A percentile compares a stretch with the other conserved stretches of the same genome.
phyloP scores from a whole-genome alignment of 495 filamentous ascomycete genomes.

The Schizothecium vesticola region DNA sequence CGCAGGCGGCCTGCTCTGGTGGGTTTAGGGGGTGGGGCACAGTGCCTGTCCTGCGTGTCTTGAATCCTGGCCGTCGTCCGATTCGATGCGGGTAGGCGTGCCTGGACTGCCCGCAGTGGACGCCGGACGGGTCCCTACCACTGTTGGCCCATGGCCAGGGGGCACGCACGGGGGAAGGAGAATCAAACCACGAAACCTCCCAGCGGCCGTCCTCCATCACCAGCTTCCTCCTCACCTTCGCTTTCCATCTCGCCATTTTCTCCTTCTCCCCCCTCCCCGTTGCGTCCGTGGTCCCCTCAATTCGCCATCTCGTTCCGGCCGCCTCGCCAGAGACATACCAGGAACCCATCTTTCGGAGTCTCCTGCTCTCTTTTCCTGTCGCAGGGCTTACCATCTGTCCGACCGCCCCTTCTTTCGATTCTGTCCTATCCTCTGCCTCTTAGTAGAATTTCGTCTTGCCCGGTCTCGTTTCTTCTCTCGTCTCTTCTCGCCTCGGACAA shows the following conservation, averaged over 20 bases:
- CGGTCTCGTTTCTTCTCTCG: conserved; percentile 2
- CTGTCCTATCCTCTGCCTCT: conserved; percentile 3
- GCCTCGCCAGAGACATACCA: conserved; percentile 2
- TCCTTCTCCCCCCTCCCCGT: conserved; percentile 31
- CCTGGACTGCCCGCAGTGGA: background rate
- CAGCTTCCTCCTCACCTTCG: conserved; percentile 26
- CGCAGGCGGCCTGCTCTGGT: conserved; percentile 9
- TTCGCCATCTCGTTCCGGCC: conserved; percentile 10
- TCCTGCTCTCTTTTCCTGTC: conserved; percentile 10
- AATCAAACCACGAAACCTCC: conserved; percentile 20
- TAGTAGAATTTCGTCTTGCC: conserved; percentile 12
- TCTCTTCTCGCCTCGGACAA: conserved; percentile 7
- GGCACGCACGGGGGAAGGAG: conserved; percentile 2
- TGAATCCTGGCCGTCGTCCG: conserved; percentile 22
- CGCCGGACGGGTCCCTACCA: conserved; percentile 19
- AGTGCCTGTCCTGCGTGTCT: conserved; percentile 17
- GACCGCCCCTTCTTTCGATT: conserved; percentile 27
- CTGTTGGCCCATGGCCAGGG: conserved; percentile 19
- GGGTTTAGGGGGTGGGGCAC: conserved; percentile 13
- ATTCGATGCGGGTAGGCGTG: conserved; percentile 5
- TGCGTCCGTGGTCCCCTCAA: conserved; percentile 14
- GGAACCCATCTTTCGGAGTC: conserved; percentile 6
- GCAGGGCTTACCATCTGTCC: conserved; percentile 12
- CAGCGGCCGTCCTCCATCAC: conserved; percentile 18
- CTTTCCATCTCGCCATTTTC: conserved; percentile 36